Base-by-base conservation (phyloP, 371 early-diverging fungal species). In the Mortierella sp. region DNA sequence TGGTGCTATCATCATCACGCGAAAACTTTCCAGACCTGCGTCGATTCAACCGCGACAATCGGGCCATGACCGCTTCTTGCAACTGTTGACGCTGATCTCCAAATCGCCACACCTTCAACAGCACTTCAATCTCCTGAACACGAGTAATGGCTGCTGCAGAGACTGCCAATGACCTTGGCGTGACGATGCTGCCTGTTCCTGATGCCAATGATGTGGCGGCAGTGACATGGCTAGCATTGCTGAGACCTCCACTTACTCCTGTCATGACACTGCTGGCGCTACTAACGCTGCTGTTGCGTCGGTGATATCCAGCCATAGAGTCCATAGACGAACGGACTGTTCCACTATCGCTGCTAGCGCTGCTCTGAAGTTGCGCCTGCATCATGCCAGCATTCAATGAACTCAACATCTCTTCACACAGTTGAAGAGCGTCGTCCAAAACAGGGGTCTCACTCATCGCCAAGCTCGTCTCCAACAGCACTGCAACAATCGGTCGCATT, bases 401-500 rank as follows among this genome's bases (percentile, higher is more conserved):
- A 40, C 28, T 22, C 34, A 62, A 21, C 63, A 73, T 73, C 9
- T 73, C 74, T 6, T 67, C 67, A 1, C 63, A 67, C 27, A 73
- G 60, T 31, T 62, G 67, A 45, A 73, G 47, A 9, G 74, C 74
- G 21, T 67, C 67, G 19, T 73, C 74, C 55, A 73, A 22, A 0
- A 67, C 57, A 40, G 62, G 31, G 19, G 40, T 45, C 51, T 73
- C 74, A 21, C 63, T 67, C 74, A 73, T 67, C 29, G 45, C 67
- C 25, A 73, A 19, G 37, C 67, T 63, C 22, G 67, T 73, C 57
- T 73, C 74, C 45, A 73, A n/a, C 46, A 73, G 41, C 27, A 60
- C 74, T 13, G 63, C 56, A 3, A 73, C 74, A 51, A 73, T 73
- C 8, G 74, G 67, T 24, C 74, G 54, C 74, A 73, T 73, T 4